Evolutionary conservation across 2,329 filamentous ascomycete genomes (phyloP).

Genomic region (Colletotrichum zoysiae): DNA sequence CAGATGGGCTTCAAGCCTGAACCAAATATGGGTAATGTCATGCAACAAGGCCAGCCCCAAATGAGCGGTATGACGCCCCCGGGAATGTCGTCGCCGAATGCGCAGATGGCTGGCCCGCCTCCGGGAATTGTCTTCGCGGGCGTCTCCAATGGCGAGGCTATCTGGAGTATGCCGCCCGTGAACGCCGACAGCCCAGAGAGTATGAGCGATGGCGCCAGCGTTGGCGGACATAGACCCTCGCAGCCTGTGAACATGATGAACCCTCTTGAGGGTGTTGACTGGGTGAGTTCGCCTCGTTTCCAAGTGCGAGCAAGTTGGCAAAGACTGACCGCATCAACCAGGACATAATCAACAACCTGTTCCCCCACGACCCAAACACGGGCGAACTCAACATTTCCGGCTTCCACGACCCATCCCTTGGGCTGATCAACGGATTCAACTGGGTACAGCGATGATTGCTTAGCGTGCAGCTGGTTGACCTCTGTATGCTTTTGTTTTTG

Average conservation of each 20-base stretch:
- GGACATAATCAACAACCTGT: slow-evolving; percentile 54
- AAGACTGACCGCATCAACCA: slow-evolving; percentile 34
- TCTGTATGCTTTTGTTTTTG: no score
- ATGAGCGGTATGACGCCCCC: slow-evolving; percentile 26
- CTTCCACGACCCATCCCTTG: slow-evolving; percentile 53
- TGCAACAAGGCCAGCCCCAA: slow-evolving; percentile 20
- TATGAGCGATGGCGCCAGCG: slow-evolving; percentile 57
- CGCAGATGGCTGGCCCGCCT: slow-evolving; percentile 37
- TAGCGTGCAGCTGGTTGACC: neutral
- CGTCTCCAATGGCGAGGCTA: slow-evolving; percentile 61
- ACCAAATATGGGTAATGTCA: slow-evolving; percentile 21
- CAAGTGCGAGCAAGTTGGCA: slow-evolving; percentile 17
- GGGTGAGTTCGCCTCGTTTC: slow-evolving; percentile 62
- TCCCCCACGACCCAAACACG: slow-evolving; percentile 55
- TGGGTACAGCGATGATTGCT: slow-evolving; percentile 45
- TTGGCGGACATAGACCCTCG: slow-evolving; percentile 40
- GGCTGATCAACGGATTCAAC: slow-evolving; percentile 45
- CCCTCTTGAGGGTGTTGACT: slow-evolving; percentile 69
- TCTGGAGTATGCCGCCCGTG: slow-evolving; percentile 58
- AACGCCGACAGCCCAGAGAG: slow-evolving; percentile 57
- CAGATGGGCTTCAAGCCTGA: slow-evolving; percentile 42
- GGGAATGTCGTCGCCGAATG: slow-evolving; percentile 35
- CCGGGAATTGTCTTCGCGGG: slow-evolving; percentile 59
- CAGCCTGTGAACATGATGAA: slow-evolving; percentile 37
- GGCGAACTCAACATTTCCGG: slow-evolving; percentile 54